Evolutionary conservation across 106 monocot genomes (phyloP), one percentile per base, ranked within the genome.

Genomic region (Acanthochlamys bracteata): DNA sequence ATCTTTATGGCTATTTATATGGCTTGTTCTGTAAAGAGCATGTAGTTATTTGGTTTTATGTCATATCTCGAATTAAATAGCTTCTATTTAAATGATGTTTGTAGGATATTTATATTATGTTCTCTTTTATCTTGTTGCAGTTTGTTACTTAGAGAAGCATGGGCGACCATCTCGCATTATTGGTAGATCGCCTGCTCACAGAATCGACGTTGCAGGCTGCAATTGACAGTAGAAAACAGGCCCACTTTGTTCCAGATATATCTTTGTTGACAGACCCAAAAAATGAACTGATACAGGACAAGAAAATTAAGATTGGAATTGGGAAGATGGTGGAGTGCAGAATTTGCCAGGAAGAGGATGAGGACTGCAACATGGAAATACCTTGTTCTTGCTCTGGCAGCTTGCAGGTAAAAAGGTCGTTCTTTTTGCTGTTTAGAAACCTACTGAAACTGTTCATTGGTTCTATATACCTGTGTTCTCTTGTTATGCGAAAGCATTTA

Each of bases 371-470:
- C 74, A 79, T 92, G 87, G 92, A 92, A 52, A 56, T 55, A 10
- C 92, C 92, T 11, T 92, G 92, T 59, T 84, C 87, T 22, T 92
- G 92, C 55, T 83, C 62, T 61, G 92, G 92, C 17, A 92, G 86
- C 72, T 69, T 92, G 66, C 87, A 87, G 87, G 87, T 84, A 21
- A 60, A 57, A 9, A n/a, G 1, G 2, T 17, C 10, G 4, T 17
- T 49, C 17, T 49, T 12, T 49, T 4, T 49, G 2, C 17, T 6
- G 33, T 33, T 33, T 33, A 3, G 6, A 1, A 33, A 33, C 33
- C 33, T 3, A 33, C 33, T 33, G 6, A 33, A 33, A 33, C 33
- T 33, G 33, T 33, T 33, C 33, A 6, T 33, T 33, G 1, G 33
- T 33, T 33, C 33, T 6, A 33, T 33, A 33, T 33, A 33, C 4